Evolutionary conservation across 2,329 filamentous ascomycete genomes (phyloP), one percentile per base, ranked within the genome.

Genomic region (Lasiodiplodia sp.): DNA sequence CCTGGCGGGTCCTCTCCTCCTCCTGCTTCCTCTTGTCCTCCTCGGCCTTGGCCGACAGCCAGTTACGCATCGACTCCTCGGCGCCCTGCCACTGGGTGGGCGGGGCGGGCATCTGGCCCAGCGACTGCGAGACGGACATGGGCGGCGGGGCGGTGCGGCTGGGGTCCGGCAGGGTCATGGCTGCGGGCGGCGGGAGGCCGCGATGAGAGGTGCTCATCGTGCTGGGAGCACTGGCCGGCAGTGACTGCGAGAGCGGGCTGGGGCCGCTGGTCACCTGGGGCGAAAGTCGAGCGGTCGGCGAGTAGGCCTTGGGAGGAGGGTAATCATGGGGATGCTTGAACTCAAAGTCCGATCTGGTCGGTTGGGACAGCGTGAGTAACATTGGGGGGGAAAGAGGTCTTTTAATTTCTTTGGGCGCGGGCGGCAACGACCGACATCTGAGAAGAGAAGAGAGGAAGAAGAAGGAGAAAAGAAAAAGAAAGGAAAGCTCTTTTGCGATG

Each of bases 11-110:
- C 76, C 80, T 83, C 72, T 86, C 84, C 73, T 86, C 84, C 74
- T 86, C 85, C 77, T 86, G 83, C 76, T 82, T 84, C 69, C 83
- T 79, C 76, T 80, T 83, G 70, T 86, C 84, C 74, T 86, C 85
- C 71, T 83, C 82, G 18, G 83, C 80, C 75, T 85, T 86, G 23
- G 83, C 82, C 12, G 78, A 76, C 25, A 86, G 77, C 83, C 84
- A 86, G 67, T 83, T 83, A 69, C 83, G 82, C 81, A 84, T 85
- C 23, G 82, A 81, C 64, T 86, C 84, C 71, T 86, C 84, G 52
- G 84, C 79, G 67, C 81, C 80, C 73, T 84, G 82, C 83, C 83
- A 85, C 76, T 82, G 62, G 75, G 74, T 2, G 82, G 83, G 69
- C 82, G 80, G 23, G 79, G 78, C 53, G 37, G 83, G 83, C 71